Conservation (phyloP, 2,329 filamentous ascomycete species). For the Botrytis deweyae region DNA sequence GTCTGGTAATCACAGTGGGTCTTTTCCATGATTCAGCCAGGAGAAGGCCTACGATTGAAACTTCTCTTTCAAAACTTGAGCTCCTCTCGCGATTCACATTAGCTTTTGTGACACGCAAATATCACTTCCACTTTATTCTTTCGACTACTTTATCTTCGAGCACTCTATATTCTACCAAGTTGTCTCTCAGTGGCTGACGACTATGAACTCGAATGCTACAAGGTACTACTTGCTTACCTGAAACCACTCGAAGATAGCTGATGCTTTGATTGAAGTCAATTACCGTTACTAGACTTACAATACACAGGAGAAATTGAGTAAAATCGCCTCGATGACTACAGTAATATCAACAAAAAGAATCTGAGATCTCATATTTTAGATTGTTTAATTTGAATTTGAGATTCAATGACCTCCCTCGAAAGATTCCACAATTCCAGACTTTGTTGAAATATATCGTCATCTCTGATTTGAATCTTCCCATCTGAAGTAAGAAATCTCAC, state of each 20-base stretch:
- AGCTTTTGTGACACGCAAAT: not conserved
- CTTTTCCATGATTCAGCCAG: not conserved
- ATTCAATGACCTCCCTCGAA: not conserved
- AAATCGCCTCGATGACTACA: not conserved
- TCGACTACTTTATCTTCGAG: not conserved
- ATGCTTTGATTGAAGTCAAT: not conserved
- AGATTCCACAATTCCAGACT: conserved; percentile 25
- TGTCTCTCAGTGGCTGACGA: not conserved
- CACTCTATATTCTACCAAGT: not conserved
- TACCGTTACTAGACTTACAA: not conserved
- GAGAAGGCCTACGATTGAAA: not conserved
- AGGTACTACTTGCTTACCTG: not conserved
- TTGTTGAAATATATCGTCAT: conserved; percentile 25
- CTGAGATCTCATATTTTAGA: not conserved
- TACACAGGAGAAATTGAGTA: not conserved
- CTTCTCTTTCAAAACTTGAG: not conserved
- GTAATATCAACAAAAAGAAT: not conserved
- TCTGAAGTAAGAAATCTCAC: conserved; percentile 23
- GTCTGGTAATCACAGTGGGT: not conserved
- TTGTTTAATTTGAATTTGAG: not conserved
- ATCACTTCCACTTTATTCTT: not conserved
- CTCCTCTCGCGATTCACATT: not conserved
- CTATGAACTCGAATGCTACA: not conserved
- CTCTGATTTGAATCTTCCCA: conserved; percentile 22
- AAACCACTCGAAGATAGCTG: not conserved